These are phyloP conservation scores for Colletotrichum caudatum DNA, from an alignment of 2,329 filamentous ascomycete species.

Conservation along the genomic window DNA sequence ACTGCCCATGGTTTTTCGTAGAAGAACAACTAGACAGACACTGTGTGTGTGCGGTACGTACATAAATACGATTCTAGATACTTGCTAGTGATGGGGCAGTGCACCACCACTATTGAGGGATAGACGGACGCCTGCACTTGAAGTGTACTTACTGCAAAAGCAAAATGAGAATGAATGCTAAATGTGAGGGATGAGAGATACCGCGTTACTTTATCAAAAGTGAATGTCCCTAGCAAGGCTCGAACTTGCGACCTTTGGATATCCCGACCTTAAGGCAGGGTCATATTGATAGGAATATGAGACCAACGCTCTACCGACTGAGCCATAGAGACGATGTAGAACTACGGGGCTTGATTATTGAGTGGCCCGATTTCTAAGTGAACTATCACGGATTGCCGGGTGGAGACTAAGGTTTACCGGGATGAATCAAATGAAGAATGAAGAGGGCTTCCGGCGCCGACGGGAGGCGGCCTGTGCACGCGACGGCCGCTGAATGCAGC, in stretches of 20 bases:
- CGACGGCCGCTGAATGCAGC: constrained; percentile 1
- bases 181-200: neutral
- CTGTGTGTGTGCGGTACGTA: neutral
- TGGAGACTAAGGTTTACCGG: neutral
- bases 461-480: neutral
- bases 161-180: neutral
- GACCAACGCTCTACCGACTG: constrained; percentile 39
- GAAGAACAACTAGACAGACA: neutral
- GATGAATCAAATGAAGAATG: neutral
- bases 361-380: too few relatives aligned
- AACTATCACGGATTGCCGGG: accelerated
- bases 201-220: neutral
- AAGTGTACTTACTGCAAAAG: neutral
- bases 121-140: neutral
- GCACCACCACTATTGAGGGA: neutral
- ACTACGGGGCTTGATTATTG: too few relatives aligned
- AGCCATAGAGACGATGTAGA: constrained; percentile 25
- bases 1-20: neutral
- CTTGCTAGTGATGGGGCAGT: neutral
- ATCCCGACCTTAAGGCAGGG: constrained; percentile 6
- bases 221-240: constrained; percentile 35
- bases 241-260: constrained; percentile 41
- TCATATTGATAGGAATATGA: constrained; percentile 28
- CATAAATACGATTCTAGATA: neutral
- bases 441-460: neutral